A percentile compares a stretch with the other conserved stretches of the same genome.
Evolutionary conservation across 257 asterid genomes (phyloP).

Genomic region (Gentiana dahurica): DNA sequence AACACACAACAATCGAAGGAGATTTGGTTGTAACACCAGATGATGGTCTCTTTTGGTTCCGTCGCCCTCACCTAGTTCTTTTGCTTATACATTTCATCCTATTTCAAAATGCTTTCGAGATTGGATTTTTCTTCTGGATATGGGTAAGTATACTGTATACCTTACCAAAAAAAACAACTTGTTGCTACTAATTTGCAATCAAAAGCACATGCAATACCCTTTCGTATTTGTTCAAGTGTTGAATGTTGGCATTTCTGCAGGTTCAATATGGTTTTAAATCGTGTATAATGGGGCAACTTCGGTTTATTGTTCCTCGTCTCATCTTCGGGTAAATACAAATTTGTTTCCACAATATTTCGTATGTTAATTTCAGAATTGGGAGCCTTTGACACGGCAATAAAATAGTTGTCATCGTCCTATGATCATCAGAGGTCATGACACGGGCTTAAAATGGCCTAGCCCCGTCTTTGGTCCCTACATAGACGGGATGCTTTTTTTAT

Average conservation of each 20-base stretch:
- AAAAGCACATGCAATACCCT: not conserved
- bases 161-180: not conserved
- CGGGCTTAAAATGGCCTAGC: too few relatives aligned
- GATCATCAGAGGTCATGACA: too few relatives aligned
- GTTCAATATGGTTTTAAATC: conserved; percentile 84
- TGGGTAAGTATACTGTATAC: conserved; percentile 38
- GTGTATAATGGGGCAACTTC: conserved; percentile 90
- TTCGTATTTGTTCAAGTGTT: not conserved
- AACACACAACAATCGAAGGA: conserved; percentile 86
- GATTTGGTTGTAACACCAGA: conserved; percentile 85
- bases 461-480: too few relatives aligned
- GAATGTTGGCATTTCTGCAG: conserved; percentile 20
- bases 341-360: not conserved
- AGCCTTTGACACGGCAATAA: too few relatives aligned
- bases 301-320: conserved; percentile 73
- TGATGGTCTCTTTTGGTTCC: conserved; percentile 89
- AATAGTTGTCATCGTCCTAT: too few relatives aligned
- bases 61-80: conserved; percentile 63
- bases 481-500: too few relatives aligned
- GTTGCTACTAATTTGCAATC: too few relatives aligned
- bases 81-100: conserved; percentile 83
- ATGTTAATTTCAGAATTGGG: too few relatives aligned
- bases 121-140: conserved; percentile 98
- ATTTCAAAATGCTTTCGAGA: conserved; percentile 97
- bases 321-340: conserved; percentile 53